Base-by-base conservation (phyloP, 2,329 filamentous ascomycete species). In the Paecilomyces sp. region DNA sequence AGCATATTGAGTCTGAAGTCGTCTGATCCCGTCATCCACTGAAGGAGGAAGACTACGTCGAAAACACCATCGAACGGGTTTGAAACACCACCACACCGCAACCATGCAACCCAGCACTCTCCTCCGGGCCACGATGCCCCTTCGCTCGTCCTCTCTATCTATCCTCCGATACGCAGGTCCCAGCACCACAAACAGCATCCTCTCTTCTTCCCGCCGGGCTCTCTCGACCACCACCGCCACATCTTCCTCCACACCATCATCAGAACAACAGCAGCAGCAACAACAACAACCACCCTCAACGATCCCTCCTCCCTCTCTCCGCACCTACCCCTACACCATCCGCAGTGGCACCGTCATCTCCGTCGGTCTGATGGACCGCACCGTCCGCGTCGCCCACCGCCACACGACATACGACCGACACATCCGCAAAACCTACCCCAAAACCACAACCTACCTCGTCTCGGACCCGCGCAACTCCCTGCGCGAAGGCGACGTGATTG, bases 401-500 rank as follows among this genome's bases (percentile, higher is more conserved):
- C 68, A 72, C 66, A 71, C 61, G 15, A 53, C 60, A 57, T 77
- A 69, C 70, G 73, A 78, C 65, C 64, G 68, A 24, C 66, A 71
- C 53, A 67, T 78, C 50, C 71, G 69, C 58, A 76, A 76, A 64
- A 66, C 61, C 56, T 78, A 74, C 66, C 71, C 72, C 1, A 66
- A 72, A 58, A 67, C 69, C 47, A 73, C 68, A 12, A 67, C 64
- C 12, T 72, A 68, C 61, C 62, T 74, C 7, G 76, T 78, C 1
- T 66, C 71, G 1, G 76, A 78, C 60, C 76, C 76, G 12, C 68
- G 65, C 58, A 71, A 77, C 64, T 77, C 75, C 7, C 68, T 77
- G 36, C 74, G 76, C 50, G 70, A 75, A 47, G 76, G 76, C n/a
- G 76, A 78, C 57, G 73, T 77, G 56, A 74, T 78, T 59, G 74